Base-by-base conservation (phyloP, 306 rosid genomes). In the Rosa multiflora region DNA sequence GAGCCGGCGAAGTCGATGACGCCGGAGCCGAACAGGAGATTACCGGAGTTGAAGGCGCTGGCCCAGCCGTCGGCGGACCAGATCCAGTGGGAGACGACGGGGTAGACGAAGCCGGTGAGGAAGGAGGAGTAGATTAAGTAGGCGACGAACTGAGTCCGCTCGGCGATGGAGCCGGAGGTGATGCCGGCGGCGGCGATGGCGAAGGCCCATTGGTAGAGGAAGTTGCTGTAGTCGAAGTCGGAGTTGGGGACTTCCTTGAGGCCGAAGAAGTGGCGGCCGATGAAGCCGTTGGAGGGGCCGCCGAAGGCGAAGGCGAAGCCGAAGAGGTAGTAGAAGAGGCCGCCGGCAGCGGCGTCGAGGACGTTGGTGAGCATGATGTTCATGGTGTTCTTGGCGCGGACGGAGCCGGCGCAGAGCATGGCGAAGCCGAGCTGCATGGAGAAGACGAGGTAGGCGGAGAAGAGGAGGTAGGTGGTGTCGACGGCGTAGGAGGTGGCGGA, bases 401-500 rank as follows among this genome's bases (percentile, higher is more conserved):
- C 99, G n/a, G 99, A 94, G 49, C 99, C 97, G 35, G 97, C 99
- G 51, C 99, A 94, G 81, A 92, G 95, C 99, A 94, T 94, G 75
- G 99, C 97, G 79, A 94, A 94, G 44, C 97, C 97, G 10, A 94
- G 93, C 68, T 94, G 99, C 99, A 94, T 94, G 42, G 99, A 91
- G 92, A 94, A 94, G 15, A 94, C 99, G n/a, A 94, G 94, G 80
- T 94, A 94, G 11, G 97, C 91, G 8, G 99, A 94, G 86, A 92
- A 94, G 74, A 94, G 90, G 26, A 94, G 99, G 83, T 89, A 94
- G 0, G 97, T 92, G 76, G 55, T 87, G 82, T 94, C 97, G 0
- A 94, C 47, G 8, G 97, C 97, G 49, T 12, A 82, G 26, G 63
- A 0, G 10, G 93, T 88, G 84, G 70, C 80, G 58, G 79, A 0